A percentile compares a stretch with the other conserved stretches of the same genome.
Evolutionary conservation across 2,329 filamentous ascomycete species (phyloP).

Genomic region (Botrytis squamosa): DNA sequence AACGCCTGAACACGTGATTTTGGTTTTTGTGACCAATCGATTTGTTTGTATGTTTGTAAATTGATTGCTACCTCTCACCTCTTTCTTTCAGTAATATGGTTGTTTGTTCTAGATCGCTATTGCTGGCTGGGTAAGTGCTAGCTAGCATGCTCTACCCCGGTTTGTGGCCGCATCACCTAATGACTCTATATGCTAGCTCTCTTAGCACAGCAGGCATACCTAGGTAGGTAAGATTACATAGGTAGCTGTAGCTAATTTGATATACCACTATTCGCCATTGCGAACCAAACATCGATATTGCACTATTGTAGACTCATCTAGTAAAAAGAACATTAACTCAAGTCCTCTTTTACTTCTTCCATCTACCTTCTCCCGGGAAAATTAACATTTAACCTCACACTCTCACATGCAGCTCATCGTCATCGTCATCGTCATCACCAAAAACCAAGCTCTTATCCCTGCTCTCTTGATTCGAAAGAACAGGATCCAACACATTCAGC

Average conservation of each 20-base stretch:
- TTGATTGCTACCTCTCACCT: not conserved
- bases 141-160: not conserved
- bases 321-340: not conserved
- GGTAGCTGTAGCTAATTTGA: not conserved
- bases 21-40: not conserved
- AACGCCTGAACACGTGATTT: not conserved
- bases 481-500: not conserved
- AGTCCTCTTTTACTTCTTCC: not conserved
- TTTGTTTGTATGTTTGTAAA: not conserved
- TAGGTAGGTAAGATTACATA: too few species aligned
- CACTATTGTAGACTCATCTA: not conserved
- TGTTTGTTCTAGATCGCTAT: not conserved
- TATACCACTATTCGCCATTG: not conserved
- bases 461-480: not conserved
- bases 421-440: not conserved
- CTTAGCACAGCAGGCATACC: not conserved
- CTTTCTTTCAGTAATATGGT: not conserved
- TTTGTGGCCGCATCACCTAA: not conserved
- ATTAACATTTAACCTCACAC: not conserved
- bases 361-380: not conserved
- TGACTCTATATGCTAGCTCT: not conserved
- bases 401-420: not conserved
- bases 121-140: not conserved
- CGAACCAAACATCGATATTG: not conserved
- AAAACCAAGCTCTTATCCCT: slow-evolving; percentile 15